Conservation (phyloP, 2,329 filamentous ascomycete genomes). For the Diaporthe sp. region DNA sequence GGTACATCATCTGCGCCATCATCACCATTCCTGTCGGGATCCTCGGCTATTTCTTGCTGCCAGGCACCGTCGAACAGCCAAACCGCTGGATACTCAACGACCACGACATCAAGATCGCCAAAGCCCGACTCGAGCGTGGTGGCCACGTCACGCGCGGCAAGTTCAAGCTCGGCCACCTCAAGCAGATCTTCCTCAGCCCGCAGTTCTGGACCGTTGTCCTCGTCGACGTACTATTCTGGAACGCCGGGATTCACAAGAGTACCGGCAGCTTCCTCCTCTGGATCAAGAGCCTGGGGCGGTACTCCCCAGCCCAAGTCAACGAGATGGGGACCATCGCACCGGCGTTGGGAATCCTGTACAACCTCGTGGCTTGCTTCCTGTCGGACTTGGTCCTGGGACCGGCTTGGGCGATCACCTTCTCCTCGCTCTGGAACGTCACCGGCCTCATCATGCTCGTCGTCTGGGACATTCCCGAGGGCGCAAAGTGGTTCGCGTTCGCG, state of each 20-base stretch:
- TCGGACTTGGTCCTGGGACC: conserved; percentile 67
- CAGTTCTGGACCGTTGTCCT: conserved; percentile 66
- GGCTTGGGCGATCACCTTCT: conserved; percentile 67
- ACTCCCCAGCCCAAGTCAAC: conserved; percentile 61
- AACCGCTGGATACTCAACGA: conserved; percentile 63
- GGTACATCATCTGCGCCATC: conserved; percentile 65
- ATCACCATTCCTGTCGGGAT: conserved; percentile 69
- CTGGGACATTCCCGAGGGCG: conserved; percentile 69
- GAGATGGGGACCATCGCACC: conserved; percentile 66
- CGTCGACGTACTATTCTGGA: conserved; percentile 70
- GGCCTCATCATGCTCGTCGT: conserved; percentile 67
- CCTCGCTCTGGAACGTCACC: conserved; percentile 64
- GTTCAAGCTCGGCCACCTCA: conserved; percentile 50
- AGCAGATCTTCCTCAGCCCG: conserved; percentile 55
- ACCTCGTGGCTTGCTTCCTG: conserved; percentile 65
- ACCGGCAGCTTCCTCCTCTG: conserved; percentile 68
- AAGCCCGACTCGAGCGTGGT: conserved; percentile 58
- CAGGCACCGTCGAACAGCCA: conserved; percentile 64
- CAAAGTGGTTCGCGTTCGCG: conserved; percentile 67
- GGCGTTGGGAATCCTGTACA: conserved; percentile 70
- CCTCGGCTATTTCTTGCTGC: conserved; percentile 64
- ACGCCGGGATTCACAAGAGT: conserved; percentile 60
- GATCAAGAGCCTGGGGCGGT: conserved; percentile 69
- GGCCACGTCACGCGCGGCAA: conserved; percentile 57
- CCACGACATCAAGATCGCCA: conserved; percentile 61